These are phyloP conservation scores for Hyaloperonospora brassicae DNA, from an alignment of 352 stramenopile species.

Conservation along the genomic window DNA sequence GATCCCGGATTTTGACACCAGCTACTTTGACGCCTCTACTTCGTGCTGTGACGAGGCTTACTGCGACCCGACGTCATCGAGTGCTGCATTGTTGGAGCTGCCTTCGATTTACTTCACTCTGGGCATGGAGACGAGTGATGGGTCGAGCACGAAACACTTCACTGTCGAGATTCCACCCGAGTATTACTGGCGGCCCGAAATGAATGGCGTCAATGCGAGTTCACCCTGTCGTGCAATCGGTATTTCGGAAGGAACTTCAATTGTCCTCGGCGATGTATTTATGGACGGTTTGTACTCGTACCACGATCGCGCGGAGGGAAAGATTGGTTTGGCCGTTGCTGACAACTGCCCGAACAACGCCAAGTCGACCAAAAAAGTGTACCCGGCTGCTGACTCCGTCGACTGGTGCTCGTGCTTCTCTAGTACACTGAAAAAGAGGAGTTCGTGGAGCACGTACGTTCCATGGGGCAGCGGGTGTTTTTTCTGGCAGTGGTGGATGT, in stretches of 20 bases:
- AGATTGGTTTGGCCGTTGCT: constrained; percentile 61
- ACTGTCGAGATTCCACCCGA: constrained; percentile 73
- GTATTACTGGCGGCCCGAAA: constrained; percentile 79
- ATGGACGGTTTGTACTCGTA: constrained; percentile 78
- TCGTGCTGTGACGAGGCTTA: constrained; percentile 66
- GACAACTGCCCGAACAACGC: constrained; percentile 72
- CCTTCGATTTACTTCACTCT: constrained; percentile 76
- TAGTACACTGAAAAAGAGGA: constrained; percentile 49
- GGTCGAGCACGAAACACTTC: constrained; percentile 55
- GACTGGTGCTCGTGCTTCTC: constrained; percentile 72
- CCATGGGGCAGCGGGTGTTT: constrained; percentile 63
- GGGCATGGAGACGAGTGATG: constrained; percentile 41
- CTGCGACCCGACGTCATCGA: constrained; percentile 53
- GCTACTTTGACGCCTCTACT: constrained; percentile 60
- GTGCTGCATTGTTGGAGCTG: constrained; percentile 43
- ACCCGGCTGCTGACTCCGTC: constrained; percentile 28
- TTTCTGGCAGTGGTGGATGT: constrained; percentile 85
- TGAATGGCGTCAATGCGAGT: constrained; percentile 52
- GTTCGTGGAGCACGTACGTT: constrained; percentile 41
- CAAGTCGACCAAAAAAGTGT: constrained; percentile 71
- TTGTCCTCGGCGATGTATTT: constrained; percentile 76
- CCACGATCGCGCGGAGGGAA: constrained; percentile 54
- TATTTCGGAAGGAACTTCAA: constrained; percentile 62
- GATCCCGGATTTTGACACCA: constrained; percentile 54
- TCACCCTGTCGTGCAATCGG: constrained; percentile 60